Percentiles rank a stretch among this genome's conserved stretches.
Evolutionary conservation across 148 eudicot genomes (phyloP).

Genomic region (Drosera capensis): DNA sequence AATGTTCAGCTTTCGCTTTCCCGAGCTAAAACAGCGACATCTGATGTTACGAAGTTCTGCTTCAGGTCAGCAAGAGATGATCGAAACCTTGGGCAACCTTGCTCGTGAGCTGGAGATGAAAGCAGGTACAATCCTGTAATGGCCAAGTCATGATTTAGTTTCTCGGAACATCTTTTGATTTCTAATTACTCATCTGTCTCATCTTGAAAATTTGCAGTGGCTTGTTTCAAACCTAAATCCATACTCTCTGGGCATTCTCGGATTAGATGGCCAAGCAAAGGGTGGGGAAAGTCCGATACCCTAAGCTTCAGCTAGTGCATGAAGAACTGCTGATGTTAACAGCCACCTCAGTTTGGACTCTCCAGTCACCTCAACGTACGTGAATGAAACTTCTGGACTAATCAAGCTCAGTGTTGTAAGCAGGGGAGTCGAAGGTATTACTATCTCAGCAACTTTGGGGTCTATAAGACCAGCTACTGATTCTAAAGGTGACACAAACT

Average conservation of each 20-base stretch:
- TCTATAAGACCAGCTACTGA: slow-evolving; percentile 52
- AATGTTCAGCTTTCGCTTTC: slow-evolving; percentile 22
- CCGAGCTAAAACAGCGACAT: slow-evolving; percentile 12
- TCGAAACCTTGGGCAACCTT: slow-evolving; percentile 47
- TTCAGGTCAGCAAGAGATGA: slow-evolving; percentile 45
- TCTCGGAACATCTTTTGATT: neutral
- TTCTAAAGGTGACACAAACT: slow-evolving; percentile 29
- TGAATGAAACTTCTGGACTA: slow-evolving; percentile 50
- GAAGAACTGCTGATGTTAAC: slow-evolving; percentile 28
- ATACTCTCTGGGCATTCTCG: slow-evolving; percentile 59
- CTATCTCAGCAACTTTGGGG: slow-evolving; percentile 27
- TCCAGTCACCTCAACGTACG: slow-evolving; percentile 54
- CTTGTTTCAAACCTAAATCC: slow-evolving; percentile 49
- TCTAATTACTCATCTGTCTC: slow-evolving; percentile 7
- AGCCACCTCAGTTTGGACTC: slow-evolving; percentile 31
- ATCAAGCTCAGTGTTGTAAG: slow-evolving; percentile 91
- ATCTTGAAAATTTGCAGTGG: slow-evolving; percentile 91
- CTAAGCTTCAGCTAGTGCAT: slow-evolving; percentile 32
- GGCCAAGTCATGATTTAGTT: neutral
- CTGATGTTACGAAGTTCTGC: slow-evolving; percentile 21
- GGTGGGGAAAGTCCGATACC: slow-evolving; percentile 19
- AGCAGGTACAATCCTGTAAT: slow-evolving; percentile 27
- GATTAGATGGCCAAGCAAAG: slow-evolving; percentile 54
- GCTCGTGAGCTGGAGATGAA: slow-evolving; percentile 72
- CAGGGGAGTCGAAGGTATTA: slow-evolving; percentile 78